Percentiles rank a stretch among this genome's conserved stretches.
Conservation (phyloP, 2,329 filamentous ascomycete genomes). For the Alternaria postmessia region DNA sequence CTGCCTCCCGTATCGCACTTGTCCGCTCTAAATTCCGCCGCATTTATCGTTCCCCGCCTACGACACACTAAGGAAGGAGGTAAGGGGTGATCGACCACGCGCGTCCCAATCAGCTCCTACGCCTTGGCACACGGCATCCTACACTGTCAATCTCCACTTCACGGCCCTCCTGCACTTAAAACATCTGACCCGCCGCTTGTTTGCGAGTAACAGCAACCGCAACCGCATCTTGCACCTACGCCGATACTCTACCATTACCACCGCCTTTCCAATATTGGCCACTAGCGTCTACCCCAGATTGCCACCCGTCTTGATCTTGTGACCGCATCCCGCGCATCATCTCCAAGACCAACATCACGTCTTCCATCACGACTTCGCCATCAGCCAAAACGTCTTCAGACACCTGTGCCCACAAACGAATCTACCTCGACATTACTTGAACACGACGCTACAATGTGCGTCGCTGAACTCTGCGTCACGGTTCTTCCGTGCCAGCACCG, state of each 20-base stretch:
- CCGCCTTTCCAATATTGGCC: constrained; percentile 27
- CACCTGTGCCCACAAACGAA: constrained; percentile 30
- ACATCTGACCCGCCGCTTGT: constrained; percentile 22
- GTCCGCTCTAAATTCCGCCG: constrained; percentile 25
- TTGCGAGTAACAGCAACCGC: constrained; percentile 6
- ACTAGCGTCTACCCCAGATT: constrained; percentile 34
- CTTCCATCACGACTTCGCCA: constrained; percentile 35
- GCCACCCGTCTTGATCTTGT: constrained; percentile 32
- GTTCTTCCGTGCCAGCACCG: constrained; percentile 58
- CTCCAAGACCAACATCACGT: constrained; percentile 16
- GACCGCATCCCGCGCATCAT: constrained; percentile 18
- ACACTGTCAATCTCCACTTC: constrained; percentile 20
- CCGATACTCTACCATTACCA: constrained; percentile 12
- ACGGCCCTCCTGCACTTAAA: constrained; percentile 35
- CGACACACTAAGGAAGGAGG: constrained; percentile 19
- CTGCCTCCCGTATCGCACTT: constrained; percentile 20
- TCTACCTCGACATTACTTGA: constrained; percentile 40
- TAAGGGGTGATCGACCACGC: constrained; percentile 25
- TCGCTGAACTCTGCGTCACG: constrained; percentile 60
- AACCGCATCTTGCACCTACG: constrained; percentile 18
- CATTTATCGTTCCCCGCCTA: constrained; percentile 23
- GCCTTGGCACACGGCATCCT: constrained; percentile 37
- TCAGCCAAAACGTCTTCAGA: constrained; percentile 25
- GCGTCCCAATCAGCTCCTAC: constrained; percentile 35
- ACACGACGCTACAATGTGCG: constrained; percentile 53